Evolutionary conservation across 371 early-diverging fungal species (phyloP).

Genomic region (Mucor piriformis): DNA sequence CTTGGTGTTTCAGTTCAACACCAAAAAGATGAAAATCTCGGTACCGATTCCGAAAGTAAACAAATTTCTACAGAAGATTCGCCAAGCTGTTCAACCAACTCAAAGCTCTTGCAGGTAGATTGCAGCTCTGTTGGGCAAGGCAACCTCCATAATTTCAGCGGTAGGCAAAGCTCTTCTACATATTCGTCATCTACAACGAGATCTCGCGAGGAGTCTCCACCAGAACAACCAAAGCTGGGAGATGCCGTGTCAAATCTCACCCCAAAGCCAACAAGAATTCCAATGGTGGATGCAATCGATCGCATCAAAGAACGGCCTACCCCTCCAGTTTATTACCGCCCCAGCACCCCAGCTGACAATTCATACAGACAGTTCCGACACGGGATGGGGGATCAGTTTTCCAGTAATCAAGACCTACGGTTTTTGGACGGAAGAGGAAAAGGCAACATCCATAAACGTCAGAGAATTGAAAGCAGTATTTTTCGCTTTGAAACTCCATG

Average conservation of each 20-base stretch:
- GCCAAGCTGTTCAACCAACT: not conserved
- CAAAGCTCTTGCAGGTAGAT: not conserved
- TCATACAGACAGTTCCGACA: slow-evolving; percentile 12
- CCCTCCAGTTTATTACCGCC: not conserved
- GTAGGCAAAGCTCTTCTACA: not conserved
- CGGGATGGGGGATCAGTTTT: slow-evolving; percentile 20
- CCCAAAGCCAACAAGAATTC: not conserved
- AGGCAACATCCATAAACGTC: slow-evolving; percentile 23
- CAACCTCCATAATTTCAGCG: not conserved
- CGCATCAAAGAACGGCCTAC: slow-evolving; percentile 16
- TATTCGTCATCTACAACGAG: slow-evolving; percentile 3
- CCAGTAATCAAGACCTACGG: slow-evolving; percentile 2
- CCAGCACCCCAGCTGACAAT: slow-evolving; percentile 1
- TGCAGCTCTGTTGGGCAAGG: not conserved
- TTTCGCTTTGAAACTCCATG: slow-evolving; percentile 20
- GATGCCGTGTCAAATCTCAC: not conserved
- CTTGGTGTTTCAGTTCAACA: slow-evolving; percentile 1
- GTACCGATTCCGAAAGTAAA: not conserved
- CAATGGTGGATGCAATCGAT: slow-evolving; percentile 10
- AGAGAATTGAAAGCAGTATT: slow-evolving; percentile 23
- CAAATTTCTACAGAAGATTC: not conserved
- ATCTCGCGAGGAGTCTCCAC: not conserved
- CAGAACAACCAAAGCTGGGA: slow-evolving; percentile 5
- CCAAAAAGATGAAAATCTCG: not conserved
- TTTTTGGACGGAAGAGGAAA: slow-evolving; percentile 21